Evolutionary conservation across 2,329 filamentous ascomycete species (phyloP).

Genomic region (Calonectria ilicicola): DNA sequence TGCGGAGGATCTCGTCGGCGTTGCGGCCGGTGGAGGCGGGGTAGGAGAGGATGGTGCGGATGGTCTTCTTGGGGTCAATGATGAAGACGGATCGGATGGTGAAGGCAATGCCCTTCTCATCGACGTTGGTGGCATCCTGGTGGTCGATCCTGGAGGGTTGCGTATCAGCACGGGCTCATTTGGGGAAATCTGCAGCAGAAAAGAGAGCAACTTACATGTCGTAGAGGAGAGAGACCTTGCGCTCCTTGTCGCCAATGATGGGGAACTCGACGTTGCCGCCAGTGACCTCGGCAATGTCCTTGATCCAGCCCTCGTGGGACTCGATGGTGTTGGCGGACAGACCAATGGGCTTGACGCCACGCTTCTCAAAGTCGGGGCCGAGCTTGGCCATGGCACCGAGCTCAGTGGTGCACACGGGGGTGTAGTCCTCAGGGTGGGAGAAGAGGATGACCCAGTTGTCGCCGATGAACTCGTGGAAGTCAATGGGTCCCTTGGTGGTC

Average conservation of each 20-base stretch:
- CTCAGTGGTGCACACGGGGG: slow-evolving; percentile 95
- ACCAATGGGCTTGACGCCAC: slow-evolving; percentile 91
- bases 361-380: slow-evolving; percentile 87
- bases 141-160: slow-evolving; percentile 73
- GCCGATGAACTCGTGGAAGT: slow-evolving; percentile 86
- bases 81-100: slow-evolving; percentile 96
- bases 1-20: slow-evolving; percentile 81
- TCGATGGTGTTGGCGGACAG: slow-evolving; percentile 87
- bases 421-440: slow-evolving; percentile 91
- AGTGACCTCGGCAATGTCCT: slow-evolving; percentile 85
- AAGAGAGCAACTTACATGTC: slow-evolving; percentile 72
- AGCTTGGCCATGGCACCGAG: slow-evolving; percentile 93
- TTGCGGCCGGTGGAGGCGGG: slow-evolving; percentile 91
- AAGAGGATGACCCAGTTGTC: slow-evolving; percentile 86
- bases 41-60: slow-evolving; percentile 92
- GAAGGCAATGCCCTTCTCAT: slow-evolving; percentile 86
- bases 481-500: slow-evolving; percentile 81
- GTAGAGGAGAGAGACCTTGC: slow-evolving; percentile 80
- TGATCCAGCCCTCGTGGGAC: slow-evolving; percentile 90
- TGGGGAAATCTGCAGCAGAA: not conserved
- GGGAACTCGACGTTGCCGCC: slow-evolving; percentile 79
- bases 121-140: slow-evolving; percentile 85
- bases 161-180: slow-evolving; percentile 7
- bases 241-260: slow-evolving; percentile 84
- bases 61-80: slow-evolving; percentile 94